These are phyloP conservation scores for Radiomyces spectabilis DNA, from an alignment of 192 early-diverging fungal genomes.

Conservation along the genomic window DNA sequence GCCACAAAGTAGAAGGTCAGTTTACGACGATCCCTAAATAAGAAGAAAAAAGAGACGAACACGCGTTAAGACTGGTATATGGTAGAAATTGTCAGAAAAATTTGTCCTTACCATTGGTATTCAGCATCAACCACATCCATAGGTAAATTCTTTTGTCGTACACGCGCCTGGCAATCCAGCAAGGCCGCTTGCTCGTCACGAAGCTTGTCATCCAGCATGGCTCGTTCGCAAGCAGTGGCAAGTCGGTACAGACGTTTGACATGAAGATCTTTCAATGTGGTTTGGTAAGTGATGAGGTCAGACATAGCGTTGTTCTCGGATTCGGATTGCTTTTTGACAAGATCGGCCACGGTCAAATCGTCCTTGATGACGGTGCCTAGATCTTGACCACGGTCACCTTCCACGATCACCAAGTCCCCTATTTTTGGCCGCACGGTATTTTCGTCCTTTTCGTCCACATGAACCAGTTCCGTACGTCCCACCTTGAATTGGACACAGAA, in stretches of 20 bases:
- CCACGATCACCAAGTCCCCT: conserved; percentile 79
- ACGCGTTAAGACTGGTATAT: neutral
- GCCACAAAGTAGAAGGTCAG: conserved; percentile 95
- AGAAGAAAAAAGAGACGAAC: conserved; percentile 8
- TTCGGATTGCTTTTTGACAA: conserved; percentile 38
- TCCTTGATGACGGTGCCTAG: conserved; percentile 77
- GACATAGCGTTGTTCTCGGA: conserved; percentile 35
- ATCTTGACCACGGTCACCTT: conserved; percentile 87
- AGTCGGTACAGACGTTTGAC: conserved; percentile 86
- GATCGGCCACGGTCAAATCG: conserved; percentile 46
- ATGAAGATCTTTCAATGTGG: conserved; percentile 59
- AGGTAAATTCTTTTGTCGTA: conserved; percentile 80
- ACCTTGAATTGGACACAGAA: conserved; percentile 87
- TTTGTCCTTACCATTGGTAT: conserved; percentile 78
- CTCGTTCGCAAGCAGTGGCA: conserved; percentile 74
- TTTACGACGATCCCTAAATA: conserved; percentile 86
- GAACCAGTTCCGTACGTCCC: conserved; percentile 78
- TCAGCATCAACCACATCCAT: conserved; percentile 98
- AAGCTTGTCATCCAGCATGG: conserved; percentile 68
- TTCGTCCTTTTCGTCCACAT: conserved; percentile 40
- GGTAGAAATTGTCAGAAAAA: neutral
- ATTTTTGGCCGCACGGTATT: neutral
- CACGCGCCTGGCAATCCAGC: conserved; percentile 81
- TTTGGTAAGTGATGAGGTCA: conserved; percentile 35
- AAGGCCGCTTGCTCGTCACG: conserved; percentile 89